Percentiles rank a stretch among this genome's conserved stretches.
These are phyloP conservation scores for Aspergillus carlsbadensis DNA, from an alignment of 495 filamentous ascomycete species.

Conservation along the genomic window DNA sequence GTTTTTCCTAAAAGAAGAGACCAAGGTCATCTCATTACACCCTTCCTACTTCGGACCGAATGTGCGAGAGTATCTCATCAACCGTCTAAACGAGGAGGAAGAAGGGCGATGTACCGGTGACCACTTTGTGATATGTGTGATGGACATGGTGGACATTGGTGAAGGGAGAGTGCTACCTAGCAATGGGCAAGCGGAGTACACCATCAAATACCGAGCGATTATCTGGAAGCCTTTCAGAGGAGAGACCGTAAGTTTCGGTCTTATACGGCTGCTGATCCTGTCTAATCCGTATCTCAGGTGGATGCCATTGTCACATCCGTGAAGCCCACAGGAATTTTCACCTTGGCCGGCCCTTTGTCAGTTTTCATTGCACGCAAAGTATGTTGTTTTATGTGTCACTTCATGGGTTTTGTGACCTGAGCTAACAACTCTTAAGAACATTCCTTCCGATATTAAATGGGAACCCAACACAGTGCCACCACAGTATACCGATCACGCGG, in stretches of 20 bases:
- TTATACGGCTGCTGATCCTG: not conserved
- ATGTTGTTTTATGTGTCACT: slow-evolving; percentile 31
- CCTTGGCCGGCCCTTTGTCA: slow-evolving; percentile 79
- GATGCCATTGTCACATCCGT: slow-evolving; percentile 90
- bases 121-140: slow-evolving; percentile 94
- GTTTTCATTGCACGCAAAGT: slow-evolving; percentile 90
- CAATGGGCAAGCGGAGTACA: slow-evolving; percentile 88
- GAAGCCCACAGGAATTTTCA: slow-evolving; percentile 90
- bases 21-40: slow-evolving; percentile 88
- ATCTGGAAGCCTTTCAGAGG: slow-evolving; percentile 97
- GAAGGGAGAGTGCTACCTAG: slow-evolving; percentile 89
- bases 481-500: slow-evolving; percentile 82
- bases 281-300: slow-evolving; percentile 52
- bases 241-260: slow-evolving; percentile 71
- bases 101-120: slow-evolving; percentile 90
- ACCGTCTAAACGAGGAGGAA: slow-evolving; percentile 83
- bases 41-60: slow-evolving; percentile 93
- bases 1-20: slow-evolving; percentile 97
- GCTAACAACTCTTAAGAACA: slow-evolving; percentile 60
- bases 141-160: slow-evolving; percentile 90
- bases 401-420: not conserved
- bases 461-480: slow-evolving; percentile 85
- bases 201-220: slow-evolving; percentile 88
- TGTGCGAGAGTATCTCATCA: slow-evolving; percentile 83
- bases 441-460: slow-evolving; percentile 88